Evolutionary conservation across 179 eudicot genomes (phyloP), one percentile per base, ranked within the genome.

Genomic region (Silene coronaria): DNA sequence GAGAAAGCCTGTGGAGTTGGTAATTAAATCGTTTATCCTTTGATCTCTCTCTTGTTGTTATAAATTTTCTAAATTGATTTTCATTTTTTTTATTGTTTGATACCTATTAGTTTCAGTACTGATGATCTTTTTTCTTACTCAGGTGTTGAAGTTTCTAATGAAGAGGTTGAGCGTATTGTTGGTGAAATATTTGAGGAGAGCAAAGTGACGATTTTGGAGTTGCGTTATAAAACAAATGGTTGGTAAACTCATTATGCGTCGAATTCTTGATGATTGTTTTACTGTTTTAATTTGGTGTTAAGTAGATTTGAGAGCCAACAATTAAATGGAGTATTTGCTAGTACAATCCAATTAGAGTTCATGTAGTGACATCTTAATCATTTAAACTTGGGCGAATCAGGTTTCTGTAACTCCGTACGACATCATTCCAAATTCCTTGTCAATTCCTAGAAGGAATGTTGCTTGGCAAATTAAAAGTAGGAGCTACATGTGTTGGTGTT

Each of bases 1-100:
- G 97, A 95, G 77, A 86, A 84, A 71, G 89, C 91, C 53, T 95
- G 99, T 77, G 97, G 99, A 74, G 97, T 92, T 85, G 96, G 99
- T 95, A 90, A 81, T 13, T 22, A 42, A 34, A 30, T 61, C 45
- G 3, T 51, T 27, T 11, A 42, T 26, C 60, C 38, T 0, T 24
- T 17, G 22, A 48, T 19, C 30, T 22, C 46, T 69, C 53, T 57
- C 57, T 70, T 23, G 2, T 62, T 30, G 46, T 38, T 42, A 12
- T 46, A 21, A 24, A 5, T 60, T 19, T 42, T 59, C 22, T 60
- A 27, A 12, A 71, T 59, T 27, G 46, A 24, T 14, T 57, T 19
- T 16, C 32, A 30, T 71, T 5, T 26, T 24, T 0, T 61, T 24
- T 32, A 1, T 4, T 46, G 22, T 32, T 60, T 16, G 11, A 23